Conservation (phyloP, 2,329 filamentous ascomycete species). For the Sarocladium strictum region DNA sequence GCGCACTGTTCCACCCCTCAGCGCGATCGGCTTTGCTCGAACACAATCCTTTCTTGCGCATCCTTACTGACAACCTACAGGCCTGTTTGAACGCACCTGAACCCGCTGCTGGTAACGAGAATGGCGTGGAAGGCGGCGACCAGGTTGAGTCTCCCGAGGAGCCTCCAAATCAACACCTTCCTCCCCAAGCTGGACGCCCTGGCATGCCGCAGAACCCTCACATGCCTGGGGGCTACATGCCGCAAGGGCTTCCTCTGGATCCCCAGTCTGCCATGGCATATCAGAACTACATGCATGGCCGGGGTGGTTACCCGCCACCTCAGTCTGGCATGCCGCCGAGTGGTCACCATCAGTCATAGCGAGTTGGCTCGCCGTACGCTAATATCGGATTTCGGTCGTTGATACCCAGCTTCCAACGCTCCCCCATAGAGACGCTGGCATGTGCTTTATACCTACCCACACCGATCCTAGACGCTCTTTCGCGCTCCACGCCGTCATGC, state of each 20-base stretch:
- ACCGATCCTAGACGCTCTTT: not conserved
- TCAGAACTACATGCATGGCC: constrained; percentile 75
- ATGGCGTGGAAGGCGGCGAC: constrained; percentile 69
- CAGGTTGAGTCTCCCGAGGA: constrained; percentile 90
- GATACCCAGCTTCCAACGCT: constrained; percentile 57
- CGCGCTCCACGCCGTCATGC: not conserved
- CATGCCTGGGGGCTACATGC: constrained; percentile 58
- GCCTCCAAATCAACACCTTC: constrained; percentile 68
- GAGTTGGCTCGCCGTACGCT: constrained; percentile 15
- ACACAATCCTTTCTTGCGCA: not conserved
- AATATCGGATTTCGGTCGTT: constrained; percentile 25
- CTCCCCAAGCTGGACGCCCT: constrained; percentile 51
- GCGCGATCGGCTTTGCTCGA: not conserved
- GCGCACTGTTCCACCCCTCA: not conserved
- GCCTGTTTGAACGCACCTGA: constrained; percentile 96
- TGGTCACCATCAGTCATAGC: constrained; percentile 70
- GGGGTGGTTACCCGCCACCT: constrained; percentile 73
- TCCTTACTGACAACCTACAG: constrained; percentile 39
- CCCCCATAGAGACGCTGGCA: constrained; percentile 31
- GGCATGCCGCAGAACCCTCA: constrained; percentile 60
- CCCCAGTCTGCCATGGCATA: constrained; percentile 77
- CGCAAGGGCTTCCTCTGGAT: constrained; percentile 58
- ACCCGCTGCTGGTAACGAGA: constrained; percentile 73
- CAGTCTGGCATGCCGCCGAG: constrained; percentile 76
- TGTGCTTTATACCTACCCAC: constrained; percentile 15